Base-by-base conservation (phyloP, 495 filamentous ascomycete genomes). In the Umbilicaria muhlenbergii region DNA sequence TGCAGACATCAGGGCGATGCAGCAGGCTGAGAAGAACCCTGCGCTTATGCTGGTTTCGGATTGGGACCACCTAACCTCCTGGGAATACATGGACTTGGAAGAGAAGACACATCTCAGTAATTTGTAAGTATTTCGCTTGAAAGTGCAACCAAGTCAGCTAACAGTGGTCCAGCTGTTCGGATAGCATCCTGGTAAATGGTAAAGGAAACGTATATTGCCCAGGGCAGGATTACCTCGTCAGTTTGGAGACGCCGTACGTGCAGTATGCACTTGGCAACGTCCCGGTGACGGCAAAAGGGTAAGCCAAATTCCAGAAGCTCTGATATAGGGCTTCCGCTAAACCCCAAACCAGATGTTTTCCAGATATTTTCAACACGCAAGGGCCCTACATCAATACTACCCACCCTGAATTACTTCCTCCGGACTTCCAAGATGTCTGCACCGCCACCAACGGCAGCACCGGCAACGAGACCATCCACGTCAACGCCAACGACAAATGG, bases 11-110 rank as follows among this genome's bases (percentile, higher is more conserved):
- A 38, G 51, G 2, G 66, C 66, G 0, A 70, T 80, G 46, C 43
- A 57, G 8, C 37, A 54, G 0, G 74, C 74, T 5, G 71, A 68
- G 41, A 39, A 45, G 0, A 55, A 63, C 18, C 63, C 67, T 3
- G 45, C 58, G 12, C 68, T 67, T 0, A 45, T 78, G 1, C 21
- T 78, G 34, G 43, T 78, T 6, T 69, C 71, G 3, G 75, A 80
- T 44, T 75, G 69, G 68, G 65, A 61, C 17, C 61, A 70, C 36
- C 56, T 67, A 32, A 72, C 67, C 0, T 73, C 73, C 0, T 51
- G 63, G 16, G 58, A 75, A 41, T 63, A 62, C 31, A 57, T 58
- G 42, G 53, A 63, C 5, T 52, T 64, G 3, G 52, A 65, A 45
- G 43, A 55, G 6, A 56, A 58, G 13, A 64, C 58, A 14, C 21